Base-by-base conservation (phyloP, 805 yeast genomes). In the Starmerella lactis-condensi region DNA sequence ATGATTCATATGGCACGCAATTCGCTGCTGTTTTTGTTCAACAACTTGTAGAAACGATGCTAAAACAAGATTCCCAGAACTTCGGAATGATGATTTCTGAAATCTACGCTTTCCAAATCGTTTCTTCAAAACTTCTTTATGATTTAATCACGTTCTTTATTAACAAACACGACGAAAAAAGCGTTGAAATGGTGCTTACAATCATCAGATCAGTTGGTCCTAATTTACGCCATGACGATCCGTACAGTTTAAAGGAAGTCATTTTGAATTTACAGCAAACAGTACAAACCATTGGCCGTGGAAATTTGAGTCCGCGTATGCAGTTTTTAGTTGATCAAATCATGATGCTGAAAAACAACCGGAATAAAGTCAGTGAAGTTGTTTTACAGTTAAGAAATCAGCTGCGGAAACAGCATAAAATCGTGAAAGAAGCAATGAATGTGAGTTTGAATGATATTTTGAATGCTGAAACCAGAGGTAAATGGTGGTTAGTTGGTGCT, bases 401-500 rank as follows among this genome's bases (percentile, higher is more conserved):
- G 30, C 53, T 78, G 48, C 74, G 67, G 43, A 78, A 77, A 49
- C 65, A 62, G 31, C 51, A 78, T 26, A 30, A 24, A 13, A 16
- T 17, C 14, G 11, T 11, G 10, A 40, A 33, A 12, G 96, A 89
- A 33, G 77, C 98, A 2, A 61, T 89, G 17, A 81, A 77, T 42
- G 96, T 89, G 0, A 58, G 78, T 3, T 57, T 85, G 14, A 72
- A 69, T 28, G 99, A 89, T 56, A 81, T 89, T 35, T 69, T 67
- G 29, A 69, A 67, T 38, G 64, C 79, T 16, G 77, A 74, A 10
- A 67, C 74, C 1, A 69, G 71, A 41, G 99, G 99, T 35, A 89
- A 85, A 54, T 89, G 99, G 99, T 89, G 99, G 99, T 61, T 89
- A 20, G 85, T 89, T 19, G 99, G 99, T 30, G 78, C 96, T 1